phyloP scores from a whole-genome alignment of 2,329 filamentous ascomycete genomes.

The Atkinsonella texensis region DNA sequence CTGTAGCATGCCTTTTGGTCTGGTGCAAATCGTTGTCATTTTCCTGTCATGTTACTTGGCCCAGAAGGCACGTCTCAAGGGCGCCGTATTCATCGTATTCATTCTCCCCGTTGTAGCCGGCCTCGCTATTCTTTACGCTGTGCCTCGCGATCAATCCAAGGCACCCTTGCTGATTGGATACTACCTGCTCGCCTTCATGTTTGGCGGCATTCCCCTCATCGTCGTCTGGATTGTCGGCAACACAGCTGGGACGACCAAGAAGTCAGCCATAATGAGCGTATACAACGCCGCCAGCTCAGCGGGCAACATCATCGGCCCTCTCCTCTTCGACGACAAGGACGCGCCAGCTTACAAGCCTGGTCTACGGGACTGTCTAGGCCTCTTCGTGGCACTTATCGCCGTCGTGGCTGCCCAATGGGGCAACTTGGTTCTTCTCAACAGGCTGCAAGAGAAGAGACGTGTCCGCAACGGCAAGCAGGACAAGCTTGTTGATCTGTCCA shows the following conservation, averaged over 20 bases:
- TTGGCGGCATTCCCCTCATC: constrained; percentile 52
- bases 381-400: constrained; percentile 40
- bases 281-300: constrained; percentile 50
- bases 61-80: constrained; percentile 45
- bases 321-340: constrained; percentile 46
- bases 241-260: constrained; percentile 56
- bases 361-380: constrained; percentile 40
- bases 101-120: constrained; percentile 50
- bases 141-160: constrained; percentile 28
- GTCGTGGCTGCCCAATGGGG: constrained; percentile 40
- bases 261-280: constrained; percentile 49
- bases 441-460: constrained; percentile 39
- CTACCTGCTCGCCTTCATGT: constrained; percentile 55
- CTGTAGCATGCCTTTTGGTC: constrained; percentile 56
- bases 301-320: constrained; percentile 55
- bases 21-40: constrained; percentile 47
- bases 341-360: constrained; percentile 47
- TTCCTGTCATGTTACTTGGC: constrained; percentile 46
- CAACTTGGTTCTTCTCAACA: constrained; percentile 45
- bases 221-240: constrained; percentile 60
- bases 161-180: constrained; percentile 43
- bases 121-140: constrained; percentile 41
- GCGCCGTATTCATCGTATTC: constrained; percentile 37
- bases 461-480: constrained; percentile 49
- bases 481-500: constrained; percentile 46